Evolutionary conservation across 441 rosid species (phyloP).

Genomic region (Raphanus hybrid): DNA sequence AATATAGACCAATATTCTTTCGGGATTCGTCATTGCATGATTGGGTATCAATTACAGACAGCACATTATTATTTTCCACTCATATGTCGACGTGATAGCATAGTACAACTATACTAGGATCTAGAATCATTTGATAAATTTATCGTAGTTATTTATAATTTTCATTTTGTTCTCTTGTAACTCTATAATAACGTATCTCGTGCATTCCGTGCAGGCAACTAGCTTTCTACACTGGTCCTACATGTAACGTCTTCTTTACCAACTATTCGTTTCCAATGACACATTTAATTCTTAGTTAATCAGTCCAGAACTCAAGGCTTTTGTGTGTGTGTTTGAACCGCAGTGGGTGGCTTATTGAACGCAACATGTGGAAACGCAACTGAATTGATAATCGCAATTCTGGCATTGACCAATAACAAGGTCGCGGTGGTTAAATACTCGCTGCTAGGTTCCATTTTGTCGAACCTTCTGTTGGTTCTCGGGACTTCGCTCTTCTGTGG

Average conservation of each 20-base stretch:
- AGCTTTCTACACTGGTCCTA: conserved; percentile 58
- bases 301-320: neutral
- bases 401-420: conserved; percentile 57
- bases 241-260: too few species aligned
- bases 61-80: conserved; percentile 10
- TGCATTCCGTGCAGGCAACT: conserved; percentile 52
- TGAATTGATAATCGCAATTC: conserved; percentile 63
- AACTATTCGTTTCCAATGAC: too few species aligned
- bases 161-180: too few species aligned
- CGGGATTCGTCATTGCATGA: conserved; percentile 16
- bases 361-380: conserved; percentile 83
- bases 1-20: conserved; percentile 18
- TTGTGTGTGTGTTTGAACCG: conserved; percentile 26
- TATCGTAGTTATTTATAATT: neutral
- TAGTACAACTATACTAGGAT: conserved; percentile 19
- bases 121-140: neutral
- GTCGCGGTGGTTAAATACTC: conserved; percentile 79
- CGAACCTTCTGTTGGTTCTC: conserved; percentile 80
- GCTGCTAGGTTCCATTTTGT: conserved; percentile 76
- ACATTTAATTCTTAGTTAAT: neutral
- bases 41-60: conserved; percentile 7
- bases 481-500: conserved; percentile 89
- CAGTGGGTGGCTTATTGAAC: conserved; percentile 66
- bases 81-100: conserved; percentile 23
- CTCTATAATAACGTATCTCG: neutral